Percentiles rank a stretch among this genome's conserved stretches.
phyloP scores from a whole-genome alignment of 1,139 yeast genomes.

The Pichia sp. region DNA sequence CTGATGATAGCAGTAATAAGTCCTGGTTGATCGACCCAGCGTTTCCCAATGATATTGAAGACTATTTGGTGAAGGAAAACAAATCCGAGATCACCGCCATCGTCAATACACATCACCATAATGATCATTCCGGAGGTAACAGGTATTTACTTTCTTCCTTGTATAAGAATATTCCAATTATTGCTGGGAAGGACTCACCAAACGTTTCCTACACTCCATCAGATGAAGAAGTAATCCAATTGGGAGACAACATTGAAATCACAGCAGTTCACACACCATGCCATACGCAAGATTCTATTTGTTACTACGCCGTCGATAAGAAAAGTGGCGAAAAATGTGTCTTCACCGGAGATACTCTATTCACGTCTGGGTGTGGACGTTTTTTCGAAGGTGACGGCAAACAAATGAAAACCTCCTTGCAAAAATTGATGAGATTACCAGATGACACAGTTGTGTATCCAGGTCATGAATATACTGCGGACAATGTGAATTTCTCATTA shows the following conservation, averaged over 20 bases:
- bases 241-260: slow-evolving; percentile 63
- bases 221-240: slow-evolving; percentile 53
- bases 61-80: slow-evolving; percentile 36
- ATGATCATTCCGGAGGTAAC: slow-evolving; percentile 93
- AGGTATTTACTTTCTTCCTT: slow-evolving; percentile 34
- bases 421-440: slow-evolving; percentile 56
- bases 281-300: slow-evolving; percentile 93
- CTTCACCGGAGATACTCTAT: slow-evolving; percentile 93
- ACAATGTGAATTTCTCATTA: slow-evolving; percentile 73
- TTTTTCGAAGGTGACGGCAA: slow-evolving; percentile 87
- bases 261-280: slow-evolving; percentile 94
- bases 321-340: slow-evolving; percentile 64
- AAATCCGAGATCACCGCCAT: slow-evolving; percentile 55
- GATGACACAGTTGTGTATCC: slow-evolving; percentile 72
- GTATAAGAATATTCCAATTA: slow-evolving; percentile 58
- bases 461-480: slow-evolving; percentile 91
- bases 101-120: slow-evolving; percentile 93
- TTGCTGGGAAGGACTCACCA: slow-evolving; percentile 82
- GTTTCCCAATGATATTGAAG: slow-evolving; percentile 38
- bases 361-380: slow-evolving; percentile 93
- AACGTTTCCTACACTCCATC: slow-evolving; percentile 63
- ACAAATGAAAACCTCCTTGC: slow-evolving; percentile 74
- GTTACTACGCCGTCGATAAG: slow-evolving; percentile 69
- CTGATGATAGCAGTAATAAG: slow-evolving; percentile 60
- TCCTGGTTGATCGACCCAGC: slow-evolving; percentile 95